A percentile compares a stretch with the other conserved stretches of the same genome.
Conservation (phyloP, 2,329 filamentous ascomycete genomes). For the Pseudocercospora fijiensis region DNA sequence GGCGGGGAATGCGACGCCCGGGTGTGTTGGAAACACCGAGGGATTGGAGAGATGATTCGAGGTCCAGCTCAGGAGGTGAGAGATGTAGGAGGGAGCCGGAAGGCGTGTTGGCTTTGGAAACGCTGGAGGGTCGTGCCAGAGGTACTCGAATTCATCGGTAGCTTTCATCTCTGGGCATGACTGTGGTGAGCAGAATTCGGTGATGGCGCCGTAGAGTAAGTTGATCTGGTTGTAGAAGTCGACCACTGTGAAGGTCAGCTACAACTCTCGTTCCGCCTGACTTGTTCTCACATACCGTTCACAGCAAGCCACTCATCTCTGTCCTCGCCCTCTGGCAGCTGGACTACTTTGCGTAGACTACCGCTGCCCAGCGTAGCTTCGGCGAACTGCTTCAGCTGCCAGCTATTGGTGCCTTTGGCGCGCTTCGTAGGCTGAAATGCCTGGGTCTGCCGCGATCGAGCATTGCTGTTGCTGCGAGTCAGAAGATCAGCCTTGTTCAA, state of each 20-base stretch:
- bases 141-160: constrained; percentile 99
- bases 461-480: constrained; percentile 42
- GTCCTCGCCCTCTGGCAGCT: constrained; percentile 94
- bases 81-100: constrained; percentile 94
- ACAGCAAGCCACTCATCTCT: constrained; percentile 98
- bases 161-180: constrained; percentile 99
- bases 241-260: constrained; percentile 66
- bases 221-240: constrained; percentile 99
- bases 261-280: background rate
- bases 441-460: constrained; percentile 69
- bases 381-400: constrained; percentile 95
- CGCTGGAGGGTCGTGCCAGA: constrained; percentile 94
- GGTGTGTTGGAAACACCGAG: constrained; percentile 70
- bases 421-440: constrained; percentile 86
- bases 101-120: constrained; percentile 98
- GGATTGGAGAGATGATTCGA: constrained; percentile 96
- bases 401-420: constrained; percentile 82
- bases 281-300: constrained; percentile 66
- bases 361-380: constrained; percentile 95
- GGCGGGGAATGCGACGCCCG: constrained; percentile 86
- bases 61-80: constrained; percentile 96
- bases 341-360: constrained; percentile 92
- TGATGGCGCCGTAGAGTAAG: constrained; percentile 96
- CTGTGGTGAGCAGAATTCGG: constrained; percentile 96
- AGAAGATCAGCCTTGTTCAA: constrained; percentile 40